phyloP scores from a whole-genome alignment of 1,284 basidiomycete species.

The Rhodofomes roseus region DNA sequence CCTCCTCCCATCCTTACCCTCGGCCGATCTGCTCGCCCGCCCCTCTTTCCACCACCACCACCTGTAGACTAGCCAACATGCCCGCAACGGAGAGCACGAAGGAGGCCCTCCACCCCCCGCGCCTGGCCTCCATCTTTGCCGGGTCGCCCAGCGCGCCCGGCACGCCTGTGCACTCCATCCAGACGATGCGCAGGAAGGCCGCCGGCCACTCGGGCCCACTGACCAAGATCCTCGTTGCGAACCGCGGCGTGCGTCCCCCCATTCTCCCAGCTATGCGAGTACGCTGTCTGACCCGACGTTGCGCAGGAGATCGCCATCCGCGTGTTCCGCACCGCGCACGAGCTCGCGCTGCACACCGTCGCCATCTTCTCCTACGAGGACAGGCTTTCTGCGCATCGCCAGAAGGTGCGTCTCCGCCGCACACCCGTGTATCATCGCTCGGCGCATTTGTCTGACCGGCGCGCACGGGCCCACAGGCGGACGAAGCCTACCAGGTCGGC shows the following conservation, averaged over 20 bases:
- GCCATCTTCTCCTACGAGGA: slow-evolving; percentile 99
- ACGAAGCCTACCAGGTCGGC: slow-evolving; percentile 98
- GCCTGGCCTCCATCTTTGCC: slow-evolving; percentile 68
- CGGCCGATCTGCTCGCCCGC: background rate
- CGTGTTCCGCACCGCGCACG: slow-evolving; percentile 98
- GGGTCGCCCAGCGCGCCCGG: slow-evolving; percentile 71
- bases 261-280: background rate
- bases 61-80: background rate
- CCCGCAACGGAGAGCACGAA: slow-evolving; percentile 26
- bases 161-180: slow-evolving; percentile 84
- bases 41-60: background rate
- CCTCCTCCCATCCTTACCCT: background rate
- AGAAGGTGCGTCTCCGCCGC: slow-evolving; percentile 63
- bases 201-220: slow-evolving; percentile 89
- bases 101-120: slow-evolving; percentile 59
- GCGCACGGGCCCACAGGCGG: slow-evolving; percentile 59
- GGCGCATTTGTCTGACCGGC: slow-evolving; percentile 4
- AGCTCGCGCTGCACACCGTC: slow-evolving; percentile 98
- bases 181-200: slow-evolving; percentile 87
- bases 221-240: slow-evolving; percentile 93
- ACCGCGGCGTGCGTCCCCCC: slow-evolving; percentile 71
- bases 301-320: slow-evolving; percentile 97
- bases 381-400: slow-evolving; percentile 94
- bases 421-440: background rate
- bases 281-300: slow-evolving; percentile 2